phyloP scores from a whole-genome alignment of 257 asterid genomes.

The Fraxinus anomala region DNA sequence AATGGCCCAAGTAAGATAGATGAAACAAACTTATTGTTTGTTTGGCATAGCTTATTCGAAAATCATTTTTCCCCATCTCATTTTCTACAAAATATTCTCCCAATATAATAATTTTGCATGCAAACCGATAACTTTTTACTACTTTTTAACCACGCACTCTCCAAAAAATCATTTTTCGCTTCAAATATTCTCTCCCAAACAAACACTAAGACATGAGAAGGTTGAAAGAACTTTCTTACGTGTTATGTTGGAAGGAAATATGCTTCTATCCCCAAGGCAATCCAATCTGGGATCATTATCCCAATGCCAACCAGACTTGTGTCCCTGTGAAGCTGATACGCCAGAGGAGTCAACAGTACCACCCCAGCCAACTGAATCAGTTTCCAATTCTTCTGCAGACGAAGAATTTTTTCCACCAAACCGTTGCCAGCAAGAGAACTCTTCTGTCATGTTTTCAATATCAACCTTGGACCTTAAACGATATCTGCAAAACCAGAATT shows the following conservation, averaged over 20 bases:
- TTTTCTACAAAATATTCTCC: too few relatives aligned
- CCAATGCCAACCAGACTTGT: constrained; percentile 74
- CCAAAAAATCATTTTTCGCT: too few relatives aligned
- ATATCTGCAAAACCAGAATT: constrained; percentile 52
- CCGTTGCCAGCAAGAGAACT: constrained; percentile 86
- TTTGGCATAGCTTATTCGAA: too few relatives aligned
- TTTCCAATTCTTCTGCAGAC: constrained; percentile 54
- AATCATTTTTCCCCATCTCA: too few relatives aligned
- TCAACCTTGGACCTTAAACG: constrained; percentile 88
- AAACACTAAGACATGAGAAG: not conserved
- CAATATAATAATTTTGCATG: too few relatives aligned
- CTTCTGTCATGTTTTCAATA: constrained; percentile 63
- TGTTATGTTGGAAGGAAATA: constrained; percentile 63
- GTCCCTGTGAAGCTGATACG: constrained; percentile 58
- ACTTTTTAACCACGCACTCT: too few relatives aligned
- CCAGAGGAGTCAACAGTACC: constrained; percentile 66
- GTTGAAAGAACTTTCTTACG: constrained; percentile 41
- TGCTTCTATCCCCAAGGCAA: constrained; percentile 87
- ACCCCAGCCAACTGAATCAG: constrained; percentile 74
- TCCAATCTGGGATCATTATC: constrained; percentile 78
- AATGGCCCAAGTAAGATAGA: not conserved
- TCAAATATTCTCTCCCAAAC: too few relatives aligned
- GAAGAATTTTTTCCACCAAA: constrained; percentile 56
- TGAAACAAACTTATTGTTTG: not conserved
- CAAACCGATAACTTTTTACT: too few relatives aligned